Conservation (phyloP, 306 rosid species). For the Rosa rugosa region DNA sequence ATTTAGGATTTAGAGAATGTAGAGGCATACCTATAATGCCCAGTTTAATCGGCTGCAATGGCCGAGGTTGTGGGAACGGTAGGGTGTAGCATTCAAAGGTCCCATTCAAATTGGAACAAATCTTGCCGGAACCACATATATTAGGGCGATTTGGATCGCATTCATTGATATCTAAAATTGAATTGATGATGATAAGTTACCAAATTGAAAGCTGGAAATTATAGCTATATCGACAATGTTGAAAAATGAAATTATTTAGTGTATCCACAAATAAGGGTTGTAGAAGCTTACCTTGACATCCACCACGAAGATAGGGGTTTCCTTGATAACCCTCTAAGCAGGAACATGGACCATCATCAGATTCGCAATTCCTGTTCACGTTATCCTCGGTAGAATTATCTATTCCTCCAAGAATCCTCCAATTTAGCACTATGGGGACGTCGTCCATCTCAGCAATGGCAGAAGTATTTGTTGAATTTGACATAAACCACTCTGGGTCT, state of each 20-base stretch:
- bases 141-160: background rate
- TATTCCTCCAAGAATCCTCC: background rate
- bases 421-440: constrained; percentile 10
- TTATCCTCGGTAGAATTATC: no score
- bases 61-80: background rate
- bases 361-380: background rate
- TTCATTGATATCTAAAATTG: background rate
- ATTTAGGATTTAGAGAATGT: background rate
- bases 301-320: constrained; percentile 3
- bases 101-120: no score
- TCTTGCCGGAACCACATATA: no score
- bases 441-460: background rate
- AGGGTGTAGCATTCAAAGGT: no score
- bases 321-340: constrained; percentile 5
- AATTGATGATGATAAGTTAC: no score
- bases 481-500: constrained; percentile 9
- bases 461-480: background rate
- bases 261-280: background rate
- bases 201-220: no score
- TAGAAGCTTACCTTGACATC: constrained; percentile 12
- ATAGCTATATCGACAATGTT: no score
- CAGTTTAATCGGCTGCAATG: background rate
- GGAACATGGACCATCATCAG: background rate
- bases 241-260: no score
- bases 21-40: background rate